Evolutionary conservation across 2,329 filamentous ascomycete species (phyloP).

Genomic region (Alternaria arborescens): DNA sequence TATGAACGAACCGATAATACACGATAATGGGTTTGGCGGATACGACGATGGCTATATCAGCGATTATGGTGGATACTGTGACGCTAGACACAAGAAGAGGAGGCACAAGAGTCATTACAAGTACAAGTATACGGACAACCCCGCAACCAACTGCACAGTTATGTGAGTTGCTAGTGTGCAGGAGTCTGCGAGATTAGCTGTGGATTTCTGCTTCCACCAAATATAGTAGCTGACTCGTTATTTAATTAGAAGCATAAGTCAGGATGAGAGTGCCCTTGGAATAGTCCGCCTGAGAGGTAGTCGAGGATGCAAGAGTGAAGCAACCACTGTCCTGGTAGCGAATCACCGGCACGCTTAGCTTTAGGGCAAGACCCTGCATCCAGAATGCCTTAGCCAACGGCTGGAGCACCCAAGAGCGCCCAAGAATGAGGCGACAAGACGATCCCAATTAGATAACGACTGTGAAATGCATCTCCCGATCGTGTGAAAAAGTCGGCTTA

Average conservation of each 20-base stretch:
- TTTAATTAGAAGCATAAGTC: not conserved
- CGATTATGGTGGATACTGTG: conserved; percentile 13
- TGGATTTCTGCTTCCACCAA: not conserved
- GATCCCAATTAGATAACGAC: not conserved
- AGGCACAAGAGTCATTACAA: conserved; percentile 31
- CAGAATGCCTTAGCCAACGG: conserved; percentile 11
- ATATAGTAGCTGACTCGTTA: not conserved
- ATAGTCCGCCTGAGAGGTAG: not conserved
- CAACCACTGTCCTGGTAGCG: conserved; percentile 12
- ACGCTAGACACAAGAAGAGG: conserved; percentile 19
- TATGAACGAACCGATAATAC: conserved; percentile 5
- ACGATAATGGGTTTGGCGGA: conserved; percentile 5
- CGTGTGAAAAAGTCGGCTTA: not conserved
- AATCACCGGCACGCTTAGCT: conserved; percentile 5
- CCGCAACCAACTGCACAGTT: conserved; percentile 30
- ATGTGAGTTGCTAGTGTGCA: conserved; percentile 23
- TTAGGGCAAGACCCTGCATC: conserved; percentile 20
- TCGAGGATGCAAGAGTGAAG: conserved; percentile 4
- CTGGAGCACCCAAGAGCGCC: not conserved
- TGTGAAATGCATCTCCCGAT: not conserved
- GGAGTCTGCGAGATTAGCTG: not conserved
- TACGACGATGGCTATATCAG: conserved; percentile 17
- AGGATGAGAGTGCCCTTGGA: not conserved
- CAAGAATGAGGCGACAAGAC: conserved; percentile 13
- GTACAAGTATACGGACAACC: conserved; percentile 30